Percentiles rank a stretch among this genome's conserved stretches.
These are phyloP conservation scores for Naganishia friedmannii DNA, from an alignment of 768 basidiomycete genomes.

Conservation along the genomic window DNA sequence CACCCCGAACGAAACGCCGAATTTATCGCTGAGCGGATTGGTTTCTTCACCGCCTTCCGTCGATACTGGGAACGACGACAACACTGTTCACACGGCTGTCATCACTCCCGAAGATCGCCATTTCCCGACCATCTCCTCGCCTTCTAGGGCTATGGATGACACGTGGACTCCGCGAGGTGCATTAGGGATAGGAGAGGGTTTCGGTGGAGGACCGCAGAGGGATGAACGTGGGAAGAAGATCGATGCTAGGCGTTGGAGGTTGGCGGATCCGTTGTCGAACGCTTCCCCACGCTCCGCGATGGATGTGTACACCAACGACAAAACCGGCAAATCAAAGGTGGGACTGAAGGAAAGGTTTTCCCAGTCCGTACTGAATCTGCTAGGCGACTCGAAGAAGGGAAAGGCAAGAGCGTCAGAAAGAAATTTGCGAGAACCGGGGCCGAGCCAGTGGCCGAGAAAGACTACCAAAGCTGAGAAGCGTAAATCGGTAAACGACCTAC, in stretches of 20 bases:
- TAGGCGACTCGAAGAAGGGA: constrained; percentile 6
- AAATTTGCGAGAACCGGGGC: not conserved
- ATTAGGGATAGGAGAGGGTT: constrained; percentile 18
- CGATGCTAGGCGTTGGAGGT: constrained; percentile 19
- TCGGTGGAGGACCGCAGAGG: constrained; percentile 23
- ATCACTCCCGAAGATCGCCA: constrained; percentile 16
- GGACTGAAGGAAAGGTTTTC: constrained; percentile 9
- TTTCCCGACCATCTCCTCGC: constrained; percentile 10
- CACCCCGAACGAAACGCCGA: constrained; percentile 9
- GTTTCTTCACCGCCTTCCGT: constrained; percentile 16
- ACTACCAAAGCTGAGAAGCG: constrained; percentile 5
- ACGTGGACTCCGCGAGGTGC: constrained; percentile 2
- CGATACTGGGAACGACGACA: constrained; percentile 16
- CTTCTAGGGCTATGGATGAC: not conserved
- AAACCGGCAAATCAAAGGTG: constrained; percentile 1
- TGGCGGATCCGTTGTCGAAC: constrained; percentile 3
- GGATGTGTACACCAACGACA: constrained; percentile 20
- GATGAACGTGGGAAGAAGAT: constrained; percentile 23
- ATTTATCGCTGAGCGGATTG: constrained; percentile 7
- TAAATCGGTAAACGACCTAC: constrained; percentile 8
- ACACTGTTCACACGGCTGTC: not conserved
- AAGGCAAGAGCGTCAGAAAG: not conserved
- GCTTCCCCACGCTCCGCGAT: not conserved
- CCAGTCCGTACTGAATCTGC: constrained; percentile 6
- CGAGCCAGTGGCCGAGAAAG: constrained; percentile 10